Evolutionary conservation across 176 grass and related monocot genomes (phyloP).

Genomic region (Musa schizocarpa): DNA sequence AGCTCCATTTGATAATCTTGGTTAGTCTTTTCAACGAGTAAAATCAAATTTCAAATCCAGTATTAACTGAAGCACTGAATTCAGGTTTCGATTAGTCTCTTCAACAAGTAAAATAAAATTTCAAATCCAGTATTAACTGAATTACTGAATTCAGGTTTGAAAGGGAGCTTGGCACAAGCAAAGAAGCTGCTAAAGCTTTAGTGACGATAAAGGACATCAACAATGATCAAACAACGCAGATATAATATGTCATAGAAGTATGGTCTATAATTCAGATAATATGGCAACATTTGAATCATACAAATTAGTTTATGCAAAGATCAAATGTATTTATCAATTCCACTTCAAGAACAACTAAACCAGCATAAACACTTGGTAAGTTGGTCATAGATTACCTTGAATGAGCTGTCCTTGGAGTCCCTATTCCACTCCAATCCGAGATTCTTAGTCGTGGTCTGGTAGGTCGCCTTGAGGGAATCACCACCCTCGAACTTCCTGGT

Average conservation of each 20-base stretch:
- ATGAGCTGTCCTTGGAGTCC: constrained; percentile 42
- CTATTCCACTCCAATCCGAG: constrained; percentile 81
- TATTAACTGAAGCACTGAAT: too few species aligned
- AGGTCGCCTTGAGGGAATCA: constrained; percentile 56
- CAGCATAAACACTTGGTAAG: neutral
- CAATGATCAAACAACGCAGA: neutral
- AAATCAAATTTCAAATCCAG: too few species aligned
- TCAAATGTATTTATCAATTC: neutral
- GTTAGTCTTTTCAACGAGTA: too few species aligned
- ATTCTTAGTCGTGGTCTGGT: constrained; percentile 60
- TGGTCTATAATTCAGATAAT: neutral
- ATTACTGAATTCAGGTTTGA: too few species aligned
- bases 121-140: too few species aligned
- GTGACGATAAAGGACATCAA: too few species aligned
- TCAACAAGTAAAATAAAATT: too few species aligned
- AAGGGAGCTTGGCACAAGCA: too few species aligned
- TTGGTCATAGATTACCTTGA: constrained; percentile 51
- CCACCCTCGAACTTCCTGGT: constrained; percentile 48
- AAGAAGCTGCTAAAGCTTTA: too few species aligned
- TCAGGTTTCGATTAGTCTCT: too few species aligned
- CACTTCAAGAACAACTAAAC: neutral
- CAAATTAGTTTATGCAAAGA: neutral
- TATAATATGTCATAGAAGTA: neutral
- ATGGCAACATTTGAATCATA: neutral
- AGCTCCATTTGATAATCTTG: too few species aligned